Evolutionary conservation across 306 rosid genomes (phyloP), one percentile per base, ranked within the genome.

Genomic region (Begonia peltatifolia): DNA sequence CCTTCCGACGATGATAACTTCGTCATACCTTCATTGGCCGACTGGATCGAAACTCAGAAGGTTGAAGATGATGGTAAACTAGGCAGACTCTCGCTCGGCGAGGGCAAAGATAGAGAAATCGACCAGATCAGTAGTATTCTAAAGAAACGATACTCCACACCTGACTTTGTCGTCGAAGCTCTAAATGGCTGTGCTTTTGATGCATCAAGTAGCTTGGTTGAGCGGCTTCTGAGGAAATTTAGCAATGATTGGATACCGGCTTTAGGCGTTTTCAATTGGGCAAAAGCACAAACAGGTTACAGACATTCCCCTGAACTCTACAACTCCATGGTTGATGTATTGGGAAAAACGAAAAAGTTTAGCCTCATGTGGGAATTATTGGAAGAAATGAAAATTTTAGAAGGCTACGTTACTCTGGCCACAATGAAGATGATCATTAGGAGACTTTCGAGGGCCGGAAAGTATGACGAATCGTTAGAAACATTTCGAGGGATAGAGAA

Each of bases 191-290:
- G 10, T 46, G 62, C 14, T 53, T 74, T 74, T 54, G 14, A 10
- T 43, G 30, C 66, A 11, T 85, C 95, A 0, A 36, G 47, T 15
- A 6, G 30, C 68, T 68, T 73, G 68, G 80, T 78, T 46, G 63
- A 64, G 14, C 72, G 76, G 69, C 62, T 85, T 51, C 75, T 85
- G 66, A 78, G 68, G 73, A 80, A 90, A 63, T 85, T 85, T 52
- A 48, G 62, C 59, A 68, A 72, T 43, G 74, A 74, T 48, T 90
- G 94, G 90, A 63, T 74, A 47, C 48, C 74, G 0, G 95, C 94
- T 17, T 80, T 72, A 1, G 94, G 94, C 0, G 55, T 80, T 71
- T 83, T 90, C 82, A 59, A 0, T 14, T 90, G 95, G 97, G 84
- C 95, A 60, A 83, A 80, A 69, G 13, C 41, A 3, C 95, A 75